Base-by-base conservation (phyloP, 78 protist genomes). In the Ministeria vibrans region DNA sequence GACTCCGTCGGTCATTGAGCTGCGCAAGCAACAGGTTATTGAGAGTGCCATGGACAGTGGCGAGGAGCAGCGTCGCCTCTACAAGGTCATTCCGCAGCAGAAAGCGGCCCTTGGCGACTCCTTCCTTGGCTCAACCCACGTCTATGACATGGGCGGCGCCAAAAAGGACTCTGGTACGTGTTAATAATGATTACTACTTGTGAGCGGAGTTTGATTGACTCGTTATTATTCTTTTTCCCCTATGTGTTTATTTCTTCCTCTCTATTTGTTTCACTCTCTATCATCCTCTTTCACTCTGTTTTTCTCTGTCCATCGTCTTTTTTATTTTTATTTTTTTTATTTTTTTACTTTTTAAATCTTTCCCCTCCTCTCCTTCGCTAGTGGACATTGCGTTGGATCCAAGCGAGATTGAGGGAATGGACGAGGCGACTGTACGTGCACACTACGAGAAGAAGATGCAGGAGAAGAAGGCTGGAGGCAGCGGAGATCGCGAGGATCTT, bases 51-150 rank as follows among this genome's bases (percentile, higher is more conserved):
- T 63, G 70, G 71, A 78, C 18, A 25, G 53, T 32, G 68, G 61
- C 20, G 73, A 63, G 32, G 74, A 25, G 32, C 71, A 25, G 63
- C 34, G 66, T 18, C 6, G 30, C 18, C 74, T 78, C 42, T 78
- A 78, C 74, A 61, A 25, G 32, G 73, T 78, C 28, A 49, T 78
- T 9, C 82, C 82, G 32, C 46, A 78, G 39, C 59, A 45, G 74
- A 5, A 34, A 7, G 73, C 73, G 30, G 22, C 53, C 30, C 38
- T 27, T 2, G 82, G 74, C 63, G 39, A 59, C 9, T 2, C 20
- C 36, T 1, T 77, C 42, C 38, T 78, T 44, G 71, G 66, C 74
- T 39, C 74, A 27, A 30, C 44, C 13, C 59, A 22, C 25, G 66
- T 63, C 28, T 78, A 78, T 55, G 82, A 78, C 61, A 13, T 78